Conservation (phyloP, 768 basidiomycete genomes). For the Agrocybe chaxingu region DNA sequence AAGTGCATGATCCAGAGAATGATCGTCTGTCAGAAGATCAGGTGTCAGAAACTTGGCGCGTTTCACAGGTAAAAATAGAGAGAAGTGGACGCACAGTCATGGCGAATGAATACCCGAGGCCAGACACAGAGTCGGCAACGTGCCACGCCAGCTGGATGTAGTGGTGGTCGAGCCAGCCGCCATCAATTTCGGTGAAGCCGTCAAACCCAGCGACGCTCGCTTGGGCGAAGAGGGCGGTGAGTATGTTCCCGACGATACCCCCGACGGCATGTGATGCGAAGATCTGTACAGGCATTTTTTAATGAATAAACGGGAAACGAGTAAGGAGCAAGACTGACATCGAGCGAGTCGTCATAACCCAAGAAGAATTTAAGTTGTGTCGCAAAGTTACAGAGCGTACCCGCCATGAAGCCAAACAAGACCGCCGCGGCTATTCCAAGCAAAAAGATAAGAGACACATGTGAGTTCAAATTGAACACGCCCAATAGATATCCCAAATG, state of each 20-base stretch:
- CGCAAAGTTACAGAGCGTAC: slow-evolving; percentile 88
- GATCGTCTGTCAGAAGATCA: slow-evolving; percentile 40
- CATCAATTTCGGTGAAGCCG: slow-evolving; percentile 61
- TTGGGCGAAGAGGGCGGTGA: slow-evolving; percentile 90
- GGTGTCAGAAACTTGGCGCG: no score
- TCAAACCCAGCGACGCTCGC: slow-evolving; percentile 75
- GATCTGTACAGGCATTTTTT: slow-evolving; percentile 47
- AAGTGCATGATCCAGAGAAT: slow-evolving; percentile 79
- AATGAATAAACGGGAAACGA: background rate
- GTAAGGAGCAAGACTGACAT: slow-evolving; percentile 43
- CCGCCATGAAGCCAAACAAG: slow-evolving; percentile 81
- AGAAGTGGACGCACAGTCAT: slow-evolving; percentile 54
- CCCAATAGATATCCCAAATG: no score
- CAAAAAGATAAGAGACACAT: background rate
- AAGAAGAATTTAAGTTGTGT: slow-evolving; percentile 89
- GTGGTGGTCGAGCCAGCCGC: slow-evolving; percentile 88
- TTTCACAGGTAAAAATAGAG: no score
- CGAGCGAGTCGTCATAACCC: slow-evolving; percentile 77
- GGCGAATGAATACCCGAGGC: slow-evolving; percentile 69
- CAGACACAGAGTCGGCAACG: slow-evolving; percentile 68
- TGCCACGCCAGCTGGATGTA: slow-evolving; percentile 84
- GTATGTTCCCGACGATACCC: slow-evolving; percentile 75
- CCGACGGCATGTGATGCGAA: slow-evolving; percentile 86
- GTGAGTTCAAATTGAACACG: background rate
- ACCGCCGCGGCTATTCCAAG: slow-evolving; percentile 65